Evolutionary conservation across 139 green algal genomes (phyloP).

Genomic region (Gonium pectorale): DNA sequence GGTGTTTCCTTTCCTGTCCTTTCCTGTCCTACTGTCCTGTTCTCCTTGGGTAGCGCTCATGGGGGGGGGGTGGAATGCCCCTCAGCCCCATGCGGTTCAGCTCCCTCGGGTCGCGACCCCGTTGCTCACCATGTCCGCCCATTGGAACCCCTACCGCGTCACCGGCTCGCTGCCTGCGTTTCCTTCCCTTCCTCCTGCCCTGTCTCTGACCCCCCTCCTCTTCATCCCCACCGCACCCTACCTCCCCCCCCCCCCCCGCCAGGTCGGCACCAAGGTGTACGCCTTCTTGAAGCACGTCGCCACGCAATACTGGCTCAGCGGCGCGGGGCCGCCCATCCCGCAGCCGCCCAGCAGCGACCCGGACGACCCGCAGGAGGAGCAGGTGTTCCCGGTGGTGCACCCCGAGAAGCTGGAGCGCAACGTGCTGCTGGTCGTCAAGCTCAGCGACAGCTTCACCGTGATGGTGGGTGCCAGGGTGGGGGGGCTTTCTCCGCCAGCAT

Average conservation of each 20-base stretch:
- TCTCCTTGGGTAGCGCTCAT: too few relatives aligned
- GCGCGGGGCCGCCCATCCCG: constrained; percentile 31
- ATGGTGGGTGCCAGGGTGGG: neutral
- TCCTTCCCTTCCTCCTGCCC: neutral
- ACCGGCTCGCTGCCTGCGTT: too few relatives aligned
- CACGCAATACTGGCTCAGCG: constrained; percentile 22
- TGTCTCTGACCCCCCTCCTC: neutral
- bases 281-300: constrained; percentile 38
- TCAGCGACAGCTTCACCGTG: constrained; percentile 18
- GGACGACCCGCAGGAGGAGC: constrained; percentile 41
- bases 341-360: neutral
- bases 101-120: too few relatives aligned
- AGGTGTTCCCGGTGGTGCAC: constrained; percentile 29
- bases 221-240: neutral
- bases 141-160: too few relatives aligned
- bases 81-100: too few relatives aligned
- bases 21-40: neutral
- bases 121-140: too few relatives aligned
- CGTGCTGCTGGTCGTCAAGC: constrained; percentile 35
- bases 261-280: constrained; percentile 37
- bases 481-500: too few relatives aligned
- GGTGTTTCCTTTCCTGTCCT: too few relatives aligned
- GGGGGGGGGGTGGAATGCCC: too few relatives aligned
- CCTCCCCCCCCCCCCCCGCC: neutral
- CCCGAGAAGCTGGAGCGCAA: constrained; percentile 49